A percentile compares a stretch with the other conserved stretches of the same genome.
Conservation (phyloP, 2,329 filamentous ascomycete species). For the Hymenoscyphus fraxineus region DNA sequence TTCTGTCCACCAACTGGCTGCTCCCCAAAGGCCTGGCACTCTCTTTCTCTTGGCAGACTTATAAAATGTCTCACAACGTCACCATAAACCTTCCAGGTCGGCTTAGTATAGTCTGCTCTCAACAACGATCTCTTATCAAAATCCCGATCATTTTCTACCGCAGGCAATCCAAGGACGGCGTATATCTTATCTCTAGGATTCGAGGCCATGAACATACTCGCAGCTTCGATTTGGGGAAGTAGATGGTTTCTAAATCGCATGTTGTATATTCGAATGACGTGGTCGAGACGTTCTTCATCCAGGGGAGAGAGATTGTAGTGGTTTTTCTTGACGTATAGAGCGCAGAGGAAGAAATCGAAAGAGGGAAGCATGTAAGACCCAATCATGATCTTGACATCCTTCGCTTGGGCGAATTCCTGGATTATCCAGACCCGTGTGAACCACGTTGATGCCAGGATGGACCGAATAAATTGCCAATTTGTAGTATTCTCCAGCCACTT, state of each 20-base stretch:
- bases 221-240: background rate
- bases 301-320: background rate
- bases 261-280: background rate
- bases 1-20: background rate
- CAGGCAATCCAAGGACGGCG: background rate
- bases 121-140: conserved; percentile 1
- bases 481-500: background rate
- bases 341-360: background rate
- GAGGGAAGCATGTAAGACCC: background rate
- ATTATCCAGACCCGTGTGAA: conserved; percentile 3
- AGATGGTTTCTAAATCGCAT: background rate
- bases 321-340: background rate
- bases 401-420: conserved; percentile 4
- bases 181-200: conserved; percentile 6
- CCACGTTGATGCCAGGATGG: background rate
- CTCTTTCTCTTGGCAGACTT: background rate
- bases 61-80: conserved; percentile 6
- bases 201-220: background rate
- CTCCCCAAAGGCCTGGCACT: background rate
- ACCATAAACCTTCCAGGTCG: conserved; percentile 3
- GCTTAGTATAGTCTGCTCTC: conserved; percentile 2
- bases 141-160: background rate
- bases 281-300: background rate
- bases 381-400: background rate
- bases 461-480: background rate